These are phyloP conservation scores for Ichthyophonus hoferi DNA, from an alignment of 208 protist genomes.

Conservation along the genomic window DNA sequence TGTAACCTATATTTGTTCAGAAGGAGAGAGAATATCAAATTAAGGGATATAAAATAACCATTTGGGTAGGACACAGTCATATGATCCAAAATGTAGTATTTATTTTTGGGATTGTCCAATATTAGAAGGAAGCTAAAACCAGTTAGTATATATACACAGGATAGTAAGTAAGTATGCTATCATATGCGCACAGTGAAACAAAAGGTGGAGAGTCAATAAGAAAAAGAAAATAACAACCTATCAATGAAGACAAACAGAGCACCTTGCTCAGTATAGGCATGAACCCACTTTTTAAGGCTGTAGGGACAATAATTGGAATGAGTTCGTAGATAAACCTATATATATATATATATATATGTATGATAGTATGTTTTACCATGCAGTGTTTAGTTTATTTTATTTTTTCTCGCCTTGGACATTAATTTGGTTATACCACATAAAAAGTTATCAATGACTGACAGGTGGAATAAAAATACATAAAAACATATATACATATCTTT, in stretches of 20 bases:
- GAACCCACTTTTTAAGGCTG: conserved; percentile 40
- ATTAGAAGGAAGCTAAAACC: too few relatives aligned
- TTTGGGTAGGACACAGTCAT: conserved; percentile 28
- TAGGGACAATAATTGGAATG: conserved; percentile 52
- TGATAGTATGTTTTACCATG: too few relatives aligned
- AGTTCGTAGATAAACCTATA: too few relatives aligned
- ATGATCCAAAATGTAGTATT: conserved; percentile 35
- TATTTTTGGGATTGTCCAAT: conserved; percentile 37
- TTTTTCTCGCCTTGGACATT: too few relatives aligned
- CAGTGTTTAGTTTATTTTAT: too few relatives aligned
- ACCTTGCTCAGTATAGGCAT: conserved; percentile 77
- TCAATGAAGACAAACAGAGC: conserved; percentile 90
- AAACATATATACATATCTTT: too few relatives aligned
- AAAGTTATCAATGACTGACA: too few relatives aligned
- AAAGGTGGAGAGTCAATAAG: neutral
- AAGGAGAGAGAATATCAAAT: conserved; percentile 98
- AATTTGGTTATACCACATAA: too few relatives aligned
- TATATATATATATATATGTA: too few relatives aligned
- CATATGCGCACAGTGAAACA: too few relatives aligned
- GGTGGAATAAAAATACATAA: too few relatives aligned
- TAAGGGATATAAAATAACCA: conserved; percentile 67
- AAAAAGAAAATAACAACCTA: neutral
- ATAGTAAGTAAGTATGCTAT: neutral
- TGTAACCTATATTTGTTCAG: too few relatives aligned
- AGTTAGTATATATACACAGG: neutral